A percentile compares a stretch with the other conserved stretches of the same genome.
These are phyloP conservation scores for Yamadazyma triangularis DNA, from an alignment of 1,139 yeast species.

Conservation along the genomic window DNA sequence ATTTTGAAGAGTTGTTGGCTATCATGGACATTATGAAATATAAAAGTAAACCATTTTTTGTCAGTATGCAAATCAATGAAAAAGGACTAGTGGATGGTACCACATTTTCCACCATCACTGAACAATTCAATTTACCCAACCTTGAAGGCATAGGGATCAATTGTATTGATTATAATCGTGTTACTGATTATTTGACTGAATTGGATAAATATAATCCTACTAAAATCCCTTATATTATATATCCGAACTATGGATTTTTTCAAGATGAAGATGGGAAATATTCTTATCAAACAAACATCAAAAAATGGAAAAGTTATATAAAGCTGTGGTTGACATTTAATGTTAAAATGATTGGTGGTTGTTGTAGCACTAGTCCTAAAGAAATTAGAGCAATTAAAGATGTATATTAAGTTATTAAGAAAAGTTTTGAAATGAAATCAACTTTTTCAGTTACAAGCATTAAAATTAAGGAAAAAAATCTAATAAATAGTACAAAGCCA, in stretches of 20 bases:
- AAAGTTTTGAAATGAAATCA: no score
- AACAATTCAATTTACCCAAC: slow-evolving; percentile 3
- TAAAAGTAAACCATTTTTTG: slow-evolving; percentile 23
- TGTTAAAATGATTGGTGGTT: slow-evolving; percentile 49
- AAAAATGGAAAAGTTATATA: slow-evolving; percentile 26
- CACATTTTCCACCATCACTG: background rate
- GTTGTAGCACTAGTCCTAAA: slow-evolving; percentile 51
- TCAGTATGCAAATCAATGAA: slow-evolving; percentile 26
- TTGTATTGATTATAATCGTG: slow-evolving; percentile 28
- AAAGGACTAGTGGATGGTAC: background rate
- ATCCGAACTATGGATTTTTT: slow-evolving; percentile 37
- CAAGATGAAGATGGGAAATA: slow-evolving; percentile 14
- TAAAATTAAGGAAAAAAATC: no score
- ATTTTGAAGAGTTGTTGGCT: slow-evolving; percentile 42
- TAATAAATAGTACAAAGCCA: no score
- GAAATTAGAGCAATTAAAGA: slow-evolving; percentile 23
- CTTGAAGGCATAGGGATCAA: slow-evolving; percentile 38
- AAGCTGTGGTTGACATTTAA: slow-evolving; percentile 28
- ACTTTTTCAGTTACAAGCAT: no score
- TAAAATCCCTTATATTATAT: slow-evolving; percentile 21
- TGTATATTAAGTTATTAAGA: no score
- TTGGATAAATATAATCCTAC: background rate
- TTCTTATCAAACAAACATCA: slow-evolving; percentile 8
- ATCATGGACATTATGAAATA: slow-evolving; percentile 12
- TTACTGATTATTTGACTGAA: slow-evolving; percentile 12